Conservation (phyloP, 805 yeast genomes). For the Zygosaccharomyces bisporus region DNA sequence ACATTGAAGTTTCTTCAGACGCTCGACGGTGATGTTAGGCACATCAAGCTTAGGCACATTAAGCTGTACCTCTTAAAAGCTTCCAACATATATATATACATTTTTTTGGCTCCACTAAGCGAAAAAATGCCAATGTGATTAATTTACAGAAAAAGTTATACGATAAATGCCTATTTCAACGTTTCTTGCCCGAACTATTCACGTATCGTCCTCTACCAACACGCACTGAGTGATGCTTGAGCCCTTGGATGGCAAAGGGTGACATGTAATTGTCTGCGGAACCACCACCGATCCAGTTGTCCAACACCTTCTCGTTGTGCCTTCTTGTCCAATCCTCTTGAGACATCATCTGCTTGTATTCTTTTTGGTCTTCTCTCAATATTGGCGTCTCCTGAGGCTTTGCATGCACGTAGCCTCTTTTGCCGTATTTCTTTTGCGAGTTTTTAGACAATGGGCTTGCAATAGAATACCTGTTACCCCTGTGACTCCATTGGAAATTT, state of each 20-base stretch:
- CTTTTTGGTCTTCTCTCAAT: slow-evolving; percentile 90
- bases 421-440: slow-evolving; percentile 67
- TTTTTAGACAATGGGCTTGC: slow-evolving; percentile 86
- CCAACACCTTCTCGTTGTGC: slow-evolving; percentile 78
- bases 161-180: slow-evolving; percentile 14
- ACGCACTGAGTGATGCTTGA: slow-evolving; percentile 61
- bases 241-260: slow-evolving; percentile 74
- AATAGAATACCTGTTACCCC: slow-evolving; percentile 78
- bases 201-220: slow-evolving; percentile 85
- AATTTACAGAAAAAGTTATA: background rate
- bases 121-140: background rate
- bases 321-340: slow-evolving; percentile 83
- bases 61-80: too few relatives aligned
- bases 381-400: slow-evolving; percentile 51
- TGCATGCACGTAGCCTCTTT: slow-evolving; percentile 73
- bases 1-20: too few relatives aligned
- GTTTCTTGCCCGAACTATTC: slow-evolving; percentile 53
- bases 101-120: too few relatives aligned
- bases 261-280: slow-evolving; percentile 78
- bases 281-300: slow-evolving; percentile 87
- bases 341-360: slow-evolving; percentile 81
- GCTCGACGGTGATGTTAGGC: too few relatives aligned
- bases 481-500: slow-evolving; percentile 88
- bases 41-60: too few relatives aligned
- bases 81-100: too few relatives aligned